Evolutionary conservation across 805 yeast genomes (phyloP), one percentile per base, ranked within the genome.

Genomic region (Yarrowia hollandica): DNA sequence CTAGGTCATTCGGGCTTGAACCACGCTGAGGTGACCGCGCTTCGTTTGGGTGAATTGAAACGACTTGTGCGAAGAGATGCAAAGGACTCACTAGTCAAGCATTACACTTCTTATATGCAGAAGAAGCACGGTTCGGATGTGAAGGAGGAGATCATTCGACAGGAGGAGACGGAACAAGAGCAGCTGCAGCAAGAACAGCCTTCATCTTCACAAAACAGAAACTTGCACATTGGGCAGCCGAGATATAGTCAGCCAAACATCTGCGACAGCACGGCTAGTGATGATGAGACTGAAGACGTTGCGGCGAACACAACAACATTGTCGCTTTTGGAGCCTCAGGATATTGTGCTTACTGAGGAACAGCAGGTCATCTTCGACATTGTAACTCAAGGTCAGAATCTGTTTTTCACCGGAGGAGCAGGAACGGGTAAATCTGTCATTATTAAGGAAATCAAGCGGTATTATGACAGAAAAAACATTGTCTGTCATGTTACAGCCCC

Each of bases 401-500:
- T 55, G 15, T 55, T 55, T 15, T 55, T 39, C 31, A 55, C 59
- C 1, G 59, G 59, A 30, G 50, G 48, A 39, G 59, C 59, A 1
- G 59, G 59, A 21, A 39, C 59, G 4, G 59, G 59, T 6, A 55
- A 55, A 10, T 55, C 59, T 1, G 50, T 55, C 16, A 23, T 55
- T 11, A 55, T 55, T 31, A 38, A 28, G 15, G 52, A 55, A 11
- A 55, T 55, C 50, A 3, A 9, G 3, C 11, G 12, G n/a, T 9
- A 26, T 26, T 34, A 14, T 11, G n/a, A 16, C 8, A 7, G 16
- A 2, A 3, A 18, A 4, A 15, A n/a, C 4, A 9, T 28, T 6
- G 72, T 75, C 0, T 87, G 92, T 2, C 96, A 95, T 0, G 83
- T 94, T 4, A 88, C 97, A 0, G 98, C 98, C 0, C 88, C 97